Conservation (phyloP, 345 rosid genomes). For the Lagerstroemia speciosa region DNA sequence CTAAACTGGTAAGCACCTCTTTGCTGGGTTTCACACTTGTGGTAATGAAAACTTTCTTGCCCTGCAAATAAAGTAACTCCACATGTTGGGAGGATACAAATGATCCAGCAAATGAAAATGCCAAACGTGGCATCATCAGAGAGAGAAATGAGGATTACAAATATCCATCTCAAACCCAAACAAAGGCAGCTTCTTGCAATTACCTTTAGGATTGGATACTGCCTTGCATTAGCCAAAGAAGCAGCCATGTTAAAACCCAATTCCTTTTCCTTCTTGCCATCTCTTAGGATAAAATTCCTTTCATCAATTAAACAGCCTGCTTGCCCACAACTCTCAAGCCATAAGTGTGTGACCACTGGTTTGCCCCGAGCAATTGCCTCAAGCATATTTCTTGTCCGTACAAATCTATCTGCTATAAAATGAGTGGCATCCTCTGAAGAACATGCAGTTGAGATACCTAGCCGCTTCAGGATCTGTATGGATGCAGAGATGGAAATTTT, state of each 20-base stretch:
- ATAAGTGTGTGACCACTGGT: constrained; percentile 62
- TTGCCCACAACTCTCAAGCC: constrained; percentile 63
- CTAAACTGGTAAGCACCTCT: constrained; percentile 48
- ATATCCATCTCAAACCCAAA: not conserved
- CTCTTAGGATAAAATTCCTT: constrained; percentile 54
- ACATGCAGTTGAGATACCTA: constrained; percentile 48
- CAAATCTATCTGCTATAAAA: constrained; percentile 56
- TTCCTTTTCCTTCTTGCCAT: constrained; percentile 57
- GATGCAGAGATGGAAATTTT: not conserved
- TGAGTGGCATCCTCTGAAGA: constrained; percentile 61
- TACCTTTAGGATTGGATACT: constrained; percentile 61
- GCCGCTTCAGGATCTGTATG: constrained; percentile 43
- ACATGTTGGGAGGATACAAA: not conserved
- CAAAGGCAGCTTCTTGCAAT: not conserved
- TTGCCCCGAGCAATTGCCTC: constrained; percentile 71
- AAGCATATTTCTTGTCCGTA: constrained; percentile 73
- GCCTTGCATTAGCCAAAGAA: constrained; percentile 46
- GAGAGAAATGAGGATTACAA: not conserved
- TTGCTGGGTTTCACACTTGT: constrained; percentile 43
- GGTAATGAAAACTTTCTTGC: constrained; percentile 46
- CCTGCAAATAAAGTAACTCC: constrained; percentile 25
- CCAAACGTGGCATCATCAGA: not conserved
- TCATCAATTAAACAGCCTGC: constrained; percentile 64
- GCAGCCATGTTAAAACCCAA: constrained; percentile 57
- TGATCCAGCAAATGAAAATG: no score